A percentile compares a stretch with the other conserved stretches of the same genome.
Evolutionary conservation across 202 grass and related monocot species (phyloP).

Genomic region (Carex arenaria): DNA sequence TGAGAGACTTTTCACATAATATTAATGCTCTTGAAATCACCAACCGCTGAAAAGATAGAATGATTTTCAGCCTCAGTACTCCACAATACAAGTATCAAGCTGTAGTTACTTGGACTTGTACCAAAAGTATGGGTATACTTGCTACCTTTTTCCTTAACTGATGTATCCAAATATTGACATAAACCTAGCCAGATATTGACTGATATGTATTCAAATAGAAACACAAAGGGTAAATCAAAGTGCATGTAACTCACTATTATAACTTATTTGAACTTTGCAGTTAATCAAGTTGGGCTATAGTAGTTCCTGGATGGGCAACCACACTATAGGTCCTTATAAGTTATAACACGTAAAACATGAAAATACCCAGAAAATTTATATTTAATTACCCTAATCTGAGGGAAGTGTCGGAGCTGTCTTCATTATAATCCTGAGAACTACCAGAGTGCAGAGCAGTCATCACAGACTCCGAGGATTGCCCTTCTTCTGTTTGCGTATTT

Average conservation of each 20-base stretch:
- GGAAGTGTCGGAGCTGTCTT: constrained; percentile 83
- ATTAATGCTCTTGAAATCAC: not conserved
- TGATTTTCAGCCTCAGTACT: not conserved
- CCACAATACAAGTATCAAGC: not conserved
- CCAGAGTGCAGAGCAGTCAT: constrained; percentile 71
- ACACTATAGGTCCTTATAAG: not conserved
- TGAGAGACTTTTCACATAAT: not conserved
- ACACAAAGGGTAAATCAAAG: not conserved
- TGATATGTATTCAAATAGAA: not conserved
- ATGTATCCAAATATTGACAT: no score
- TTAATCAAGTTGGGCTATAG: not conserved
- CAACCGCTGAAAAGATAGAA: not conserved
- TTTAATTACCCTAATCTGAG: constrained; percentile 68
- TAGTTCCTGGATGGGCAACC: no score
- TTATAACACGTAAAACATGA: not conserved
- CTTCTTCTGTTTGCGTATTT: constrained; percentile 68
- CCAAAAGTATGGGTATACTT: not conserved
- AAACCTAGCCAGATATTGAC: not conserved
- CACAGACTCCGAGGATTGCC: constrained; percentile 90
- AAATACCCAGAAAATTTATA: constrained; percentile 6
- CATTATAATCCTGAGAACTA: constrained; percentile 72
- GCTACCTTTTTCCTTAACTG: not conserved
- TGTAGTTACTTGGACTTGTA: not conserved
- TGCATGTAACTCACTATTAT: not conserved
- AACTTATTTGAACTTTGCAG: not conserved